Conservation (phyloP, 2,329 filamentous ascomycete genomes). For the Myrmaecium sp. region DNA sequence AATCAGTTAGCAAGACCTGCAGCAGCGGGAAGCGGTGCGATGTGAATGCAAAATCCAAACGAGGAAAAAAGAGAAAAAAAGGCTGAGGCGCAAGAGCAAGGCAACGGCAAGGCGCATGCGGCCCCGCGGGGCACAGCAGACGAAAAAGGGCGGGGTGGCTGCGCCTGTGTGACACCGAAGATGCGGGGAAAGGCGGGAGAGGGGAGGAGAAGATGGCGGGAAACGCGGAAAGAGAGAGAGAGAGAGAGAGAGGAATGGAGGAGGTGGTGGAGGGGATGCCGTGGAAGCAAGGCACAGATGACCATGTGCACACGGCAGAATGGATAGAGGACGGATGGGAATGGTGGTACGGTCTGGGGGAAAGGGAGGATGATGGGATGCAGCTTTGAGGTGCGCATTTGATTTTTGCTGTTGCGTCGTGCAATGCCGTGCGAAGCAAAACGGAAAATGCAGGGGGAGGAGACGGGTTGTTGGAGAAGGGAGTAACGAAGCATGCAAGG, state of each 20-base stretch:
- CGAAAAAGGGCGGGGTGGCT: too few relatives aligned
- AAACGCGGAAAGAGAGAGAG: slow-evolving; percentile 4
- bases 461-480: slow-evolving; percentile 8
- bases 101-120: too few relatives aligned
- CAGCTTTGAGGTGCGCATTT: too few relatives aligned
- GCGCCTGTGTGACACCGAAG: slow-evolving; percentile 9
- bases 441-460: slow-evolving; percentile 7
- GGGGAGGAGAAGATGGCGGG: slow-evolving; percentile 2
- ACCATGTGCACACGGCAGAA: too few relatives aligned
- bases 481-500: too few relatives aligned
- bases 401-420: too few relatives aligned
- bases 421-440: slow-evolving; percentile 3
- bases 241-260: slow-evolving; percentile 5
- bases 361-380: too few relatives aligned
- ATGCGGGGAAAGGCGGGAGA: slow-evolving; percentile 5
- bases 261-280: slow-evolving; percentile 4
- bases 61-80: slow-evolving; percentile 3
- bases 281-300: too few relatives aligned
- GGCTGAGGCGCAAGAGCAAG: slow-evolving; percentile 2
- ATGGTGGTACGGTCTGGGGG: background rate
- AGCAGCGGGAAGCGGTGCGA: too few relatives aligned
- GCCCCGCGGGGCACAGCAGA: too few relatives aligned
- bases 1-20: too few relatives aligned
- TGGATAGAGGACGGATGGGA: slow-evolving; percentile 2
- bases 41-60: slow-evolving; percentile 1